Evolutionary conservation across 1,139 yeast species (phyloP), one percentile per base, ranked within the genome.

Genomic region (Protomyces lactucae-debilis): DNA sequence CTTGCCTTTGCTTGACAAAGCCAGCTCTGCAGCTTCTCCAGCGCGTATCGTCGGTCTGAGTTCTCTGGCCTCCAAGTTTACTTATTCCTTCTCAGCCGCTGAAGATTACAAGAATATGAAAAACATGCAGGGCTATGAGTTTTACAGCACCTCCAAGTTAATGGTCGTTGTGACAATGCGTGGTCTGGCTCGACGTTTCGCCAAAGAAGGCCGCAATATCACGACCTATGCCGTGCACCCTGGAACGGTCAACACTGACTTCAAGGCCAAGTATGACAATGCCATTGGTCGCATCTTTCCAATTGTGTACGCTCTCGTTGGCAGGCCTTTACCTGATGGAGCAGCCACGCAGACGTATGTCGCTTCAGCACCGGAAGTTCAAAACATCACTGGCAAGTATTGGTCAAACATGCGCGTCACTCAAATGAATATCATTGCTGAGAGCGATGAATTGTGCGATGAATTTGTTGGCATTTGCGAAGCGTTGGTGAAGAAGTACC

Each of bases 241-340:
- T 4, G 63, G 63, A 8, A 59, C 63, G 48, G 63, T 59, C 35
- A 35, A 16, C 18, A 59, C 63, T 5, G 57, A 52, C 3, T 59
- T 59, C 32, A 43, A 32, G 14, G 52, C 23, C 32, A 52, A 35
- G 21, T 59, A 52, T 23, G 52, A 48, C 10, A 43, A 43, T 43
- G 39, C 39, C 28, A 16, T 52, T 43, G 36, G 39, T 8, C 54
- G 39, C 92, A n/a, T 67, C 61, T 72, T 87, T 92, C 14, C 91
- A 89, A 69, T 84, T 83, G 76, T 85, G 86, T 16, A 86, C 80
- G 56, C 85, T 88, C 67, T 86, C 88, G 68, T 91, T 88, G 71
- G 89, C 78, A 73, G 78, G 85, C 68, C 81, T 78, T 32, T 77
- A 75, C 35, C 70, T 73, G 67, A 86, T 23, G 63, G 63, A 9